Conservation (phyloP, 768 basidiomycete genomes). For the Rhodotorula graminis region DNA sequence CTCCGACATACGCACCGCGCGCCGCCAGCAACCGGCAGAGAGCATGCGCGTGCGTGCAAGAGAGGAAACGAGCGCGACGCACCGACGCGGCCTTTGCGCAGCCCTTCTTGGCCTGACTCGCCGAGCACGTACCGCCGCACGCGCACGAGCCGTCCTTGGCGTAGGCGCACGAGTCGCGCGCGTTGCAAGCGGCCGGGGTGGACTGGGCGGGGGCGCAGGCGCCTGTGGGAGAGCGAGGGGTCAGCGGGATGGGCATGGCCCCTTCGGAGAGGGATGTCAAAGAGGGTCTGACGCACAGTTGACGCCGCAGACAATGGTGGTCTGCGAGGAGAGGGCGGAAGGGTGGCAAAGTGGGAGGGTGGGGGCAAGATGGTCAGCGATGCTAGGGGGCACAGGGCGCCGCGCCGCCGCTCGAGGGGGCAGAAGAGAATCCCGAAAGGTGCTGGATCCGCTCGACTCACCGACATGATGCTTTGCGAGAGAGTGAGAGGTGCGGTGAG, state of each 20-base stretch:
- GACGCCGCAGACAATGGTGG: constrained; percentile 22
- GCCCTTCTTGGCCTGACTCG: constrained; percentile 16
- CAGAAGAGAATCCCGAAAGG: no score
- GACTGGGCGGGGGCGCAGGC: background rate
- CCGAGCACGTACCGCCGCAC: constrained; percentile 10
- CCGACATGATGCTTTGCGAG: background rate
- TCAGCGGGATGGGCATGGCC: background rate
- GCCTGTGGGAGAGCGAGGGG: background rate
- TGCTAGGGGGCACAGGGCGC: background rate
- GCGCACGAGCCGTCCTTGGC: constrained; percentile 10
- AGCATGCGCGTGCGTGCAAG: no score
- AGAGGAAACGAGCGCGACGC: background rate
- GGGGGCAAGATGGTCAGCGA: background rate
- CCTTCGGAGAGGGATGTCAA: no score
- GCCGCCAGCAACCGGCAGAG: no score
- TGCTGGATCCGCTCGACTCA: background rate
- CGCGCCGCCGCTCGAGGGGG: no score
- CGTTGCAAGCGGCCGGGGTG: background rate
- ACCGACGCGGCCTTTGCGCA: constrained; percentile 7
- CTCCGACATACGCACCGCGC: no score
- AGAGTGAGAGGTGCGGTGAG: background rate
- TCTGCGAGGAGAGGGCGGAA: background rate
- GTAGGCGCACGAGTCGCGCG: constrained; percentile 13
- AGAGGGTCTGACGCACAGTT: background rate
- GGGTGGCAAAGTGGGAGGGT: background rate